A percentile compares a stretch with the other conserved stretches of the same genome.
These are phyloP conservation scores for Neocallimastix lanati DNA, from an alignment of 192 early-diverging fungal species.

Conservation along the genomic window DNA sequence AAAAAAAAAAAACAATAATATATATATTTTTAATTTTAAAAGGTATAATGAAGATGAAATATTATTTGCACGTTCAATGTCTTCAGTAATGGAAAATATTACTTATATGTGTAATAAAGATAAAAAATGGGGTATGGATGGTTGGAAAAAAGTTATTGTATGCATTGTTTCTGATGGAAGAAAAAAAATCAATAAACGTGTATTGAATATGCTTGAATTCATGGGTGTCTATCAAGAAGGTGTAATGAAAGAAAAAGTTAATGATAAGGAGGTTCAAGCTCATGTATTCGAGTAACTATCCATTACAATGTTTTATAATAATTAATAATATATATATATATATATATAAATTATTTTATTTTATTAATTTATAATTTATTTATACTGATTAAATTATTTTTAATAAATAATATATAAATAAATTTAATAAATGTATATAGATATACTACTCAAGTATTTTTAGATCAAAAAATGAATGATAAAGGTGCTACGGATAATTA, in stretches of 20 bases:
- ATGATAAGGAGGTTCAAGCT: background rate
- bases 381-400: too few species aligned
- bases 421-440: too few species aligned
- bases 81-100: conserved; percentile 80
- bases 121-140: conserved; percentile 12
- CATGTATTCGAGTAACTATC: background rate
- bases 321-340: too few species aligned
- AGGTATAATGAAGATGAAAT: conserved; percentile 63
- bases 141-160: conserved; percentile 85
- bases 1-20: background rate
- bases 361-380: too few species aligned
- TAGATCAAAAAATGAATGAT: conserved; percentile 27
- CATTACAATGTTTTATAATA: too few species aligned
- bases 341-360: too few species aligned
- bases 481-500: conserved; percentile 40
- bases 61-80: conserved; percentile 76
- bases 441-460: conserved; percentile 34
- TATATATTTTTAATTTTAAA: too few species aligned
- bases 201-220: conserved; percentile 24
- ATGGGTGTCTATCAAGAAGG: conserved; percentile 6
- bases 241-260: conserved; percentile 4
- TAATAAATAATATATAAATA: too few species aligned
- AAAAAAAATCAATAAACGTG: conserved; percentile 58
- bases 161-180: conserved; percentile 85
- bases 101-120: conserved; percentile 46